A percentile compares a stretch with the other conserved stretches of the same genome.
phyloP scores from a whole-genome alignment of 306 rosid genomes.

The Hippophae rhamnoides region DNA sequence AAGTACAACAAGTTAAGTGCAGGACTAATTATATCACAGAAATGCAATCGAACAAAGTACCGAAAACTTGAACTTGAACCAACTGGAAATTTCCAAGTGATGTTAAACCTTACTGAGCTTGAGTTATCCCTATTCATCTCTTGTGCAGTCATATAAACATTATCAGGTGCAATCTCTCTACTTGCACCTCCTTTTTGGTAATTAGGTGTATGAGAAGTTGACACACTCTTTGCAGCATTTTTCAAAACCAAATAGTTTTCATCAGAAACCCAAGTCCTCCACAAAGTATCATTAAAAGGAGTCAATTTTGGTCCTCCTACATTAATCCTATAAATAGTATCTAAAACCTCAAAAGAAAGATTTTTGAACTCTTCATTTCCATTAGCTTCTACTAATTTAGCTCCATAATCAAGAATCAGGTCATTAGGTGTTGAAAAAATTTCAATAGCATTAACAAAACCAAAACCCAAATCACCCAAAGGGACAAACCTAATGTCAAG shows the following conservation, averaged over 20 bases:
- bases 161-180: constrained; percentile 71
- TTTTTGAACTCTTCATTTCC: constrained; percentile 42
- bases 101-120: constrained; percentile 40
- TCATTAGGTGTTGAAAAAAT: constrained; percentile 72
- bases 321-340: constrained; percentile 70
- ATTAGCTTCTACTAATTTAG: constrained; percentile 38
- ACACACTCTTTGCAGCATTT: constrained; percentile 54
- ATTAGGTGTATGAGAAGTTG: constrained; percentile 48
- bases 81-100: constrained; percentile 78
- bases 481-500: constrained; percentile 54
- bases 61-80: constrained; percentile 22
- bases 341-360: constrained; percentile 54
- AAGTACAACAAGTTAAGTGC: constrained; percentile 63
- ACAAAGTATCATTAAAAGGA: constrained; percentile 82
- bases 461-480: constrained; percentile 35
- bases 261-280: constrained; percentile 97
- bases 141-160: constrained; percentile 80
- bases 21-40: constrained; percentile 77
- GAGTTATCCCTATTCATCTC: constrained; percentile 63
- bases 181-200: constrained; percentile 58
- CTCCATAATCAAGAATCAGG: constrained; percentile 57
- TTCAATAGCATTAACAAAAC: constrained; percentile 65
- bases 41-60: constrained; percentile 76
- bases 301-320: constrained; percentile 74
- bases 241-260: constrained; percentile 52